Percentiles rank a stretch among this genome's conserved stretches.
Conservation (phyloP, 371 early-diverging fungal species). For the Mortierella sp. region DNA sequence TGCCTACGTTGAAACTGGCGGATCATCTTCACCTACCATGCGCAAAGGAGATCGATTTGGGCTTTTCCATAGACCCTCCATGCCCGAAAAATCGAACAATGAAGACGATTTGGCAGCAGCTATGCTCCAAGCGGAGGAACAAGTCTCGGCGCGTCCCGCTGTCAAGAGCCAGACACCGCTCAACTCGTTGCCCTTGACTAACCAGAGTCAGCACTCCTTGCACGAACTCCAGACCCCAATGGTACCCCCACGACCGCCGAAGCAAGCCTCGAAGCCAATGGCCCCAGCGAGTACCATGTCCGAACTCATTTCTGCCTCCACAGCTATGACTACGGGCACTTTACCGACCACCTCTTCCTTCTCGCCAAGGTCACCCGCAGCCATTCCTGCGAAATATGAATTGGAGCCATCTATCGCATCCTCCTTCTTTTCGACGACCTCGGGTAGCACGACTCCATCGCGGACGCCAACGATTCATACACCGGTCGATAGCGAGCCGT, state of each 20-base stretch:
- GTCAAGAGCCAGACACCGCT: no score
- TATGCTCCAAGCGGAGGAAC: constrained; percentile 26
- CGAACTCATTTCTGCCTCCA: no score
- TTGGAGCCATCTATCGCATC: not conserved
- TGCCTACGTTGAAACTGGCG: no score
- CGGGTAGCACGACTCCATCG: no score
- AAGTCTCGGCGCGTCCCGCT: not conserved
- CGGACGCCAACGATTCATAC: constrained; percentile 11
- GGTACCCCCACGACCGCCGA: not conserved
- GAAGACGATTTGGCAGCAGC: constrained; percentile 34
- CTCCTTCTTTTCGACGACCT: not conserved
- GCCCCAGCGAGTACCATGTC: not conserved
- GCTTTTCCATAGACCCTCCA: no score
- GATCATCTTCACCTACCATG: no score
- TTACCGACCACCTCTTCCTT: not conserved
- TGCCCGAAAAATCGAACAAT: not conserved
- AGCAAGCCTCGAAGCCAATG: not conserved
- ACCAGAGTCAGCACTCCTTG: no score
- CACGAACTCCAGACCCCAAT: no score
- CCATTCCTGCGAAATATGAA: no score
- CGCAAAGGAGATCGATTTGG: no score
- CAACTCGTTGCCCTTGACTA: no score
- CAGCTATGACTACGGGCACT: not conserved
- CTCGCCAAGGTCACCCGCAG: not conserved
- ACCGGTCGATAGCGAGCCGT: not conserved